Evolutionary conservation across 1,284 basidiomycete species (phyloP), one percentile per base, ranked within the genome.

Genomic region (Melampsora americana): DNA sequence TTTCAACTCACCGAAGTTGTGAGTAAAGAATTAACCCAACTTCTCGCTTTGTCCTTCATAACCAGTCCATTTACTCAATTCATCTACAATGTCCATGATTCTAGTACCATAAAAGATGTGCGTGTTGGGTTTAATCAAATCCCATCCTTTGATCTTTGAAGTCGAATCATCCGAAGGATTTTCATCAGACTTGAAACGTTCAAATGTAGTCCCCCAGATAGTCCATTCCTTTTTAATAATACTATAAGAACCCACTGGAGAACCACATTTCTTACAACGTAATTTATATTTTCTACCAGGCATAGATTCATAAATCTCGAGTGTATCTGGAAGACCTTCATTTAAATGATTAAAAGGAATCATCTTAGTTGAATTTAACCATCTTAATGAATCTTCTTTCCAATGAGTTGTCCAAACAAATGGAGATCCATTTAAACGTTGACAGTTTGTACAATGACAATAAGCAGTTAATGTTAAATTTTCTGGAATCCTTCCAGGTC

Each of bases 391-490:
- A 6, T 77, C 66, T 44, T 80, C 77, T 16, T 53, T 67, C 80
- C 79, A 80, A 72, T 81, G 80, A 44, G 79, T 80, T 26, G 80
- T 79, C 78, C 79, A 80, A 26, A 81, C 77, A 73, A 79, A 80
- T 0, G 80, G 80, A 1, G 79, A 78, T 26, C 79, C 80, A 39
- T 81, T 81, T 76, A 81, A 77, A 6, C 80, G 78, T 65, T 81
- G 80, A 48, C 80, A 81, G 6, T 77, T 77, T 5, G 80, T 79
- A 77, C 80, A 81, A 77, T 81, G 80, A 66, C 80, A 81, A 70
- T 74, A 80, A 46, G 78, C 78, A 0, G 78, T 77, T 28, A 81
- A 77, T 1, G 74, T 71, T 16, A 80, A 77, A 66, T 81, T 78
- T 11, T n/a, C 78, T 60, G 59, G 61, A 20, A n/a, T 64, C 4